phyloP scores from a whole-genome alignment of 768 basidiomycete genomes.

The Lactarius deliciosus region DNA sequence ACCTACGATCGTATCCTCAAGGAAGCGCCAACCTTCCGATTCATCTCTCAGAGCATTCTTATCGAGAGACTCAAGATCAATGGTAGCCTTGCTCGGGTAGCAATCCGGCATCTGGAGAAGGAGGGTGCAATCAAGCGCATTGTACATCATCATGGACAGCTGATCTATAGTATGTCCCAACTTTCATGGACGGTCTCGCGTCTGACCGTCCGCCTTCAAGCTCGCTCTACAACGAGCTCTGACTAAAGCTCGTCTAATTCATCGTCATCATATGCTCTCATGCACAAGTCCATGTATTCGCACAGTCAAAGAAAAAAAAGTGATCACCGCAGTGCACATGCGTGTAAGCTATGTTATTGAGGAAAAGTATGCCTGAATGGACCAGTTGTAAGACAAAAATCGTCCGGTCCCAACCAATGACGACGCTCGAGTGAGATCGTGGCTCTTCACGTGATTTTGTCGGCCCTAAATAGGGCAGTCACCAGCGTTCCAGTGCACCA shows the following conservation, averaged over 20 bases:
- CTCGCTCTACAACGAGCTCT: slow-evolving; percentile 31
- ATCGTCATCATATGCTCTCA: slow-evolving; percentile 16
- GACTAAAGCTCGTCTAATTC: slow-evolving; percentile 18
- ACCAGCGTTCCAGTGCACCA: not conserved
- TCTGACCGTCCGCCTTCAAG: slow-evolving; percentile 3
- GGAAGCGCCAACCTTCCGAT: slow-evolving; percentile 98
- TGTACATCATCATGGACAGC: slow-evolving; percentile 91
- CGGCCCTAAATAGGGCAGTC: slow-evolving; percentile 1
- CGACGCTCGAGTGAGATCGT: not conserved
- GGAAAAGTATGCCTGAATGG: not conserved
- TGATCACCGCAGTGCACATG: not conserved
- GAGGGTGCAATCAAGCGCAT: slow-evolving; percentile 94
- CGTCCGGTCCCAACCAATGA: not conserved
- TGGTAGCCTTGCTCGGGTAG: slow-evolving; percentile 88
- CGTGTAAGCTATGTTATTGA: not conserved
- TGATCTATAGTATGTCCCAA: slow-evolving; percentile 85
- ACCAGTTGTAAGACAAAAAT: slow-evolving; percentile 2
- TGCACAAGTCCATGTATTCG: slow-evolving; percentile 25
- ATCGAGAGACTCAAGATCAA: slow-evolving; percentile 98
- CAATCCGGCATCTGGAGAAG: slow-evolving; percentile 90
- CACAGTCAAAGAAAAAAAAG: slow-evolving; percentile 10
- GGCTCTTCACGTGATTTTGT: slow-evolving; percentile 3
- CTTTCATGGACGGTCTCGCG: slow-evolving; percentile 2
- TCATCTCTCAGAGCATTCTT: slow-evolving; percentile 97
- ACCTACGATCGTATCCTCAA: slow-evolving; percentile 94